Conservation (phyloP, 208 protist species). For the Crithidia sp. region DNA sequence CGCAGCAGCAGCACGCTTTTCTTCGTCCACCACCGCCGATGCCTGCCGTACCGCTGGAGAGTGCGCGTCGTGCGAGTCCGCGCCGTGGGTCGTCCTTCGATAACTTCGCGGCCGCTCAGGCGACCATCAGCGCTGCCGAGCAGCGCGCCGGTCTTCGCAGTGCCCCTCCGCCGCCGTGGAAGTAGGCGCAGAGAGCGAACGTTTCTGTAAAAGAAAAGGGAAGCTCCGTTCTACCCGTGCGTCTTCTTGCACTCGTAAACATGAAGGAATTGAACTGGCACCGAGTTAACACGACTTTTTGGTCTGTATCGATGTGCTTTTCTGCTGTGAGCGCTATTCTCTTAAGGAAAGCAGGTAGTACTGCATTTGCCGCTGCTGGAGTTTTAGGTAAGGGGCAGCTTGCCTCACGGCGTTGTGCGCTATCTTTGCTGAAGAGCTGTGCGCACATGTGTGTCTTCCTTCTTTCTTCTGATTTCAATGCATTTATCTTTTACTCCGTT, state of each 20-base stretch:
- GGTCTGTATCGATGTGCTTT: too few species aligned
- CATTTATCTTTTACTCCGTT: too few species aligned
- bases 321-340: too few species aligned
- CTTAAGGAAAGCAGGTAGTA: too few species aligned
- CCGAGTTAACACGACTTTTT: too few species aligned
- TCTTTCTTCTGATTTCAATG: too few species aligned
- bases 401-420: too few species aligned
- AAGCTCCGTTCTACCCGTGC: background rate
- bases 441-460: background rate
- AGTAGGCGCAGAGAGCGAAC: background rate
- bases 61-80: constrained; percentile 6
- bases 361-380: too few species aligned
- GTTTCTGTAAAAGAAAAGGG: background rate
- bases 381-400: too few species aligned
- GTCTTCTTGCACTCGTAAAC: too few species aligned
- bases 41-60: background rate
- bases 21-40: constrained; percentile 7
- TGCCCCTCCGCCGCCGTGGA: constrained; percentile 22
- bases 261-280: too few species aligned
- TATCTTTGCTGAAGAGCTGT: too few species aligned
- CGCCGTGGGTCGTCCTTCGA: constrained; percentile 15
- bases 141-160: constrained; percentile 12
- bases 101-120: constrained; percentile 24
- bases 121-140: constrained; percentile 18
- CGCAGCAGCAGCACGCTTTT: background rate